Base-by-base conservation (phyloP, 164 flowering plant genomes). In the Annona squamosa region DNA sequence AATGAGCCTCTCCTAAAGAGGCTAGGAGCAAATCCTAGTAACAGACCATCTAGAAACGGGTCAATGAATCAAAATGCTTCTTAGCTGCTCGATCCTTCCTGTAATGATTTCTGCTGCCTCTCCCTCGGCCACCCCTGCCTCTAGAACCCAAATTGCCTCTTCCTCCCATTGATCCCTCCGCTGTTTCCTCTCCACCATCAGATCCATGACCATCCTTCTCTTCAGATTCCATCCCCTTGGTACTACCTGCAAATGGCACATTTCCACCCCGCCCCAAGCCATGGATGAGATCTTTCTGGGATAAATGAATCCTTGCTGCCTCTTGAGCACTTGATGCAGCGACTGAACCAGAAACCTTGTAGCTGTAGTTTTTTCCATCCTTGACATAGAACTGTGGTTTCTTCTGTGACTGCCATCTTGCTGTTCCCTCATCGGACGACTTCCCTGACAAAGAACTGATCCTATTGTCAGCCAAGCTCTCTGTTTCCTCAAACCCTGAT, bases 251-350 rank as follows among this genome's bases (percentile, higher is more conserved):
- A 37, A 87, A 48, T 19, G 99, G 97, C 66, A 81, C 74, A 79
- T 96, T 96, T 2, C 98, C 98, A 69, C 99, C 98, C 5, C 88
- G 87, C 5, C 99, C 99, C 68, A 96, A 91, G 19, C 99, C 99
- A 80, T 93, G 85, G 62, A 93, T 88, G 44, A 76, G 42, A 56
- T 88, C 99, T 68, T 75, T 84, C 72, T 91, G 97, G 9, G 88
- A 81, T 76, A 81, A 89, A 76, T 69, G 86, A 7, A 93, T 68
- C 59, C 89, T 5, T 3, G 86, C 74, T 4, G 99, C 99, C 67
- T 96, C 97, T 69, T 78, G 81, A 65, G 78, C 74, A 81, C 88
- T 86, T 47, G 92, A 81, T 59, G 81, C 99, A 0, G 91, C 97
- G 69, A 91, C 76, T 2, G 97, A 83, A 45, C 98, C 98, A 13